Evolutionary conservation across 1,284 basidiomycete genomes (phyloP).

Genomic region (Hemileia vastatrix): DNA sequence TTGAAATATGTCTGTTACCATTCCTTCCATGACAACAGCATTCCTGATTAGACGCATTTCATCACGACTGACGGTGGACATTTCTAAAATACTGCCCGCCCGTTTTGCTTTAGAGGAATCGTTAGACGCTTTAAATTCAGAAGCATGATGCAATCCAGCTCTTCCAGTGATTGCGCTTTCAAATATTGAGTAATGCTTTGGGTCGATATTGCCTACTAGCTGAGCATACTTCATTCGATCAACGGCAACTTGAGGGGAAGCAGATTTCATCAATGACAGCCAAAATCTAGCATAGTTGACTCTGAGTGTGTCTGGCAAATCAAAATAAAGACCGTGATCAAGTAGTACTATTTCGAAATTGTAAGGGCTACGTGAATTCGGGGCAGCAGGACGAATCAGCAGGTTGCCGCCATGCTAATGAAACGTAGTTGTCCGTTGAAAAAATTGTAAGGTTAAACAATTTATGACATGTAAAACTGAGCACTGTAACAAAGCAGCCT

Average conservation of each 20-base stretch:
- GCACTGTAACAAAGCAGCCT: no score
- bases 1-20: slow-evolving; percentile 72
- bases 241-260: slow-evolving; percentile 55
- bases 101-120: slow-evolving; percentile 49
- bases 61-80: slow-evolving; percentile 57
- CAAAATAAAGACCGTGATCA: slow-evolving; percentile 86
- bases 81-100: slow-evolving; percentile 64
- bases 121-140: slow-evolving; percentile 47
- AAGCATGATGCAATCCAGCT: slow-evolving; percentile 53
- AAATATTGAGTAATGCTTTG: slow-evolving; percentile 58
- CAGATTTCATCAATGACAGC: slow-evolving; percentile 69
- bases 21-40: slow-evolving; percentile 69
- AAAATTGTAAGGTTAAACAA: no score
- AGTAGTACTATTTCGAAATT: slow-evolving; percentile 90
- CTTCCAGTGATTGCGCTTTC: slow-evolving; percentile 72
- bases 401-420: slow-evolving; percentile 59
- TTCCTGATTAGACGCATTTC: slow-evolving; percentile 68
- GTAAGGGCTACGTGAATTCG: slow-evolving; percentile 62
- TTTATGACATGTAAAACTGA: neutral
- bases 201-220: slow-evolving; percentile 76
- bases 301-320: slow-evolving; percentile 65
- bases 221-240: slow-evolving; percentile 70
- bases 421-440: no score
- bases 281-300: slow-evolving; percentile 60
- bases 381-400: slow-evolving; percentile 66